Percentiles rank a stretch among this genome's conserved stretches.
phyloP scores from a whole-genome alignment of 2,329 filamentous ascomycete species.

The Orbilia quercus region DNA sequence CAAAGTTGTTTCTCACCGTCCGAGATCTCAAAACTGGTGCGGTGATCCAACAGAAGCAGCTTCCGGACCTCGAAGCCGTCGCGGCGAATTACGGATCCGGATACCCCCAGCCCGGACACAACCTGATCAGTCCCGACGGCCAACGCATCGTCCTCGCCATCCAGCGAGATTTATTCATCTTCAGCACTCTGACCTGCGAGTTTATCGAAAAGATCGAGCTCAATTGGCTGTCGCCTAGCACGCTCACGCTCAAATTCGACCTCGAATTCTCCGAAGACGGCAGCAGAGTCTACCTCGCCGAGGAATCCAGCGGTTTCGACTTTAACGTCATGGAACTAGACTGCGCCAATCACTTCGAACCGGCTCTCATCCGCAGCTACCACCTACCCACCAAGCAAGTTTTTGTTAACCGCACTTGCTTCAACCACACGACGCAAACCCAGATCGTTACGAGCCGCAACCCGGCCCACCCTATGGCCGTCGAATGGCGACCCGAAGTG shows the following conservation, averaged over 20 bases:
- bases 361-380: slow-evolving; percentile 40
- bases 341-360: slow-evolving; percentile 36
- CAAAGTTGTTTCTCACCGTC: slow-evolving; percentile 31
- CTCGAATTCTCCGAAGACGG: slow-evolving; percentile 46
- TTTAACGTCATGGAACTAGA: slow-evolving; percentile 47
- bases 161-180: slow-evolving; percentile 25
- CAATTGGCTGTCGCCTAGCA: slow-evolving; percentile 34
- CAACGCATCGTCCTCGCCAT: slow-evolving; percentile 30
- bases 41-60: slow-evolving; percentile 9
- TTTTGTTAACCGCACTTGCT: slow-evolving; percentile 41
- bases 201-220: slow-evolving; percentile 42
- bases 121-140: slow-evolving; percentile 43
- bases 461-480: slow-evolving; percentile 31
- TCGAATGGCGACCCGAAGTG: slow-evolving; percentile 47
- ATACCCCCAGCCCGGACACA: slow-evolving; percentile 33
- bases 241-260: slow-evolving; percentile 27
- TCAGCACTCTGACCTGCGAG: slow-evolving; percentile 24
- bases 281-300: slow-evolving; percentile 34
- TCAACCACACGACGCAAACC: slow-evolving; percentile 43
- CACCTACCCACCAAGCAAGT: slow-evolving; percentile 38
- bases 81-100: no score
- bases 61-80: slow-evolving; percentile 27
- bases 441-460: slow-evolving; percentile 36
- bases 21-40: slow-evolving; percentile 36
- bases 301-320: slow-evolving; percentile 48